A percentile compares a stretch with the other conserved stretches of the same genome.
Conservation (phyloP, 306 rosid genomes). For the Casuarina glauca region DNA sequence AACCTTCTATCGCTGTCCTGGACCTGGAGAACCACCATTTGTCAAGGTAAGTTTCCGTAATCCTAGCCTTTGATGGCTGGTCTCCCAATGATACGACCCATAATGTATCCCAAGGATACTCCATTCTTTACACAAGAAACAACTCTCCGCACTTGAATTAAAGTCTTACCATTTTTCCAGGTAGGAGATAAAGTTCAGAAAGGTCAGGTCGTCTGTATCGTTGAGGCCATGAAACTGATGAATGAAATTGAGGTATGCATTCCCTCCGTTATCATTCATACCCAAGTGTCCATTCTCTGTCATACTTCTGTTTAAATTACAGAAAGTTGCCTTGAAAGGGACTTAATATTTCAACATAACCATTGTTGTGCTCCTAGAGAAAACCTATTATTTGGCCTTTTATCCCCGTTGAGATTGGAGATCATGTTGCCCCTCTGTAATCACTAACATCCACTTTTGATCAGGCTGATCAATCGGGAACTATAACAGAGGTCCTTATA, state of each 20-base stretch:
- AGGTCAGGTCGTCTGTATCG: conserved; percentile 84
- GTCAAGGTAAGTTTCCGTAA: conserved; percentile 55
- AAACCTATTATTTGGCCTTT: not conserved
- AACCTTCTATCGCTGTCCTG: conserved; percentile 76
- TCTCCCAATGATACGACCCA: conserved; percentile 7
- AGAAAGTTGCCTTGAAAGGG: not conserved
- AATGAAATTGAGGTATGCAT: conserved; percentile 85
- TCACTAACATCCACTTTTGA: conserved; percentile 4
- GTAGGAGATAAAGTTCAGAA: conserved; percentile 93
- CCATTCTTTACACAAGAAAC: not conserved
- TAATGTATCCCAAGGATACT: not conserved
- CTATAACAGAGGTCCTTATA: conserved; percentile 51
- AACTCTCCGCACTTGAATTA: not conserved
- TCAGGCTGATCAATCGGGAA: conserved; percentile 93
- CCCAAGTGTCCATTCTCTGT: not conserved
- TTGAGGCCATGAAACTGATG: conserved; percentile 98
- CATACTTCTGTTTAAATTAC: not conserved
- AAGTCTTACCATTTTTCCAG: conserved; percentile 44
- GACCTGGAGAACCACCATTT: conserved; percentile 85
- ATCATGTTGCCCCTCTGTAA: not conserved
- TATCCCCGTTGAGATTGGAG: not conserved
- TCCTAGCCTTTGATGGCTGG: not conserved
- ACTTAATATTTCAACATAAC: not conserved
- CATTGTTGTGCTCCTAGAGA: not conserved
- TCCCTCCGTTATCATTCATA: conserved; percentile 11